Evolutionary conservation across 208 protist genomes (phyloP).

Genomic region (Crithidia sp.): DNA sequence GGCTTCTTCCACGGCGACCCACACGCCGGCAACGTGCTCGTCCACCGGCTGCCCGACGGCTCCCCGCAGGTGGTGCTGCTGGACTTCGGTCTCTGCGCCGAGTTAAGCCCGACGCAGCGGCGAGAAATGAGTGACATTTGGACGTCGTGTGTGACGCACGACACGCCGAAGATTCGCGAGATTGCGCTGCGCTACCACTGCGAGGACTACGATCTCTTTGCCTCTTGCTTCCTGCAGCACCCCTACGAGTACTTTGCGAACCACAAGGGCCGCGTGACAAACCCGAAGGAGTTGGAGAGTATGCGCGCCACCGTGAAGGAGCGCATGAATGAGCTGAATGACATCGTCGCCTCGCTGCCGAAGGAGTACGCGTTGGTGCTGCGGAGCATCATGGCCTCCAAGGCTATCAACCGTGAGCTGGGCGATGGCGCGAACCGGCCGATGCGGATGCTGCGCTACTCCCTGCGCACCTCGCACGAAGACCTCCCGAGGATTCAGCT

Average conservation of each 20-base stretch:
- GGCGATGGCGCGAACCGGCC: slow-evolving; percentile 72
- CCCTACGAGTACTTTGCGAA: slow-evolving; percentile 75
- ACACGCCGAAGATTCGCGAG: slow-evolving; percentile 53
- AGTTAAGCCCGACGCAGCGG: slow-evolving; percentile 67
- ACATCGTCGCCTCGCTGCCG: slow-evolving; percentile 76
- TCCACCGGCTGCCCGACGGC: slow-evolving; percentile 63
- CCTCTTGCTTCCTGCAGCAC: slow-evolving; percentile 86
- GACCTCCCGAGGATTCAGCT: slow-evolving; percentile 42
- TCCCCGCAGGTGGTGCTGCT: slow-evolving; percentile 89
- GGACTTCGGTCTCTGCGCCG: slow-evolving; percentile 95
- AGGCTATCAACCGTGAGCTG: slow-evolving; percentile 87
- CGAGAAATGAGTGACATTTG: slow-evolving; percentile 78
- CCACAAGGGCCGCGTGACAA: slow-evolving; percentile 37
- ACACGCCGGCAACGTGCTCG: slow-evolving; percentile 95
- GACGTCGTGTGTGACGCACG: slow-evolving; percentile 71
- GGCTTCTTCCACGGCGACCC: slow-evolving; percentile 96
- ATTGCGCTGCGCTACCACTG: slow-evolving; percentile 64
- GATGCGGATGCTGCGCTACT: slow-evolving; percentile 85
- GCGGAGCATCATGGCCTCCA: slow-evolving; percentile 87
- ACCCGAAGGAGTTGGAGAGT: slow-evolving; percentile 47
- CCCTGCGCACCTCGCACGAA: slow-evolving; percentile 51
- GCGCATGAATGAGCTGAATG: slow-evolving; percentile 82
- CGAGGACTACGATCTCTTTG: slow-evolving; percentile 83
- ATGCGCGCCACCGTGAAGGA: slow-evolving; percentile 75
- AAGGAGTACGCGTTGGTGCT: slow-evolving; percentile 90